Evolutionary conservation across 2,329 filamentous ascomycete species (phyloP).

Genomic region (Apiospora saccharicola): DNA sequence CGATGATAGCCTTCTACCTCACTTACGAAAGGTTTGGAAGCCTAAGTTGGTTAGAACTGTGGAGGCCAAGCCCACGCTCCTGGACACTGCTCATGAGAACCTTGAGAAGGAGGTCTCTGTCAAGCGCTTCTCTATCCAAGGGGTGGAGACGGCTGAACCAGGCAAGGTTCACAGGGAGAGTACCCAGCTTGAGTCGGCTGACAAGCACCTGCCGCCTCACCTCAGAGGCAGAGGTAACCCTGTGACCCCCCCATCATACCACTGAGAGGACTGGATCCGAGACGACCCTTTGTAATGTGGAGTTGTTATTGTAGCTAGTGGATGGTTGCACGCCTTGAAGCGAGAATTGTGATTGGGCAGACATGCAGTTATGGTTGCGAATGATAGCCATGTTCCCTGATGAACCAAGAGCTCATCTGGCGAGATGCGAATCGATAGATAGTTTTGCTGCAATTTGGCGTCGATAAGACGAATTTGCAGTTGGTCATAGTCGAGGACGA

Average conservation of each 20-base stretch:
- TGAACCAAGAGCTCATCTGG: not conserved
- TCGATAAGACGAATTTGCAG: not conserved
- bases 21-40: slow-evolving; percentile 2
- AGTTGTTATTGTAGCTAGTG: not conserved
- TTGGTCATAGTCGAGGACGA: slow-evolving; percentile 2
- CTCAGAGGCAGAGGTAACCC: not conserved
- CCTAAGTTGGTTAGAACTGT: not conserved
- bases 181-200: not conserved
- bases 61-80: not conserved
- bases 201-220: not conserved
- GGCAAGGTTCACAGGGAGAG: not conserved
- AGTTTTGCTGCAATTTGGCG: not conserved
- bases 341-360: not conserved
- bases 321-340: not conserved
- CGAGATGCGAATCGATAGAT: not conserved
- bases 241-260: not conserved
- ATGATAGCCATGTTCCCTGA: not conserved
- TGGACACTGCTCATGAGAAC: not conserved
- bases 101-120: not conserved
- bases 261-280: not conserved
- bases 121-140: not conserved
- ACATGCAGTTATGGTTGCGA: not conserved
- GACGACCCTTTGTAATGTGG: not conserved
- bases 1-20: not conserved
- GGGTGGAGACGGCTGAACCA: not conserved